Base-by-base conservation (phyloP, 352 stramenopile species). In the Phytophthora pluvialis region DNA sequence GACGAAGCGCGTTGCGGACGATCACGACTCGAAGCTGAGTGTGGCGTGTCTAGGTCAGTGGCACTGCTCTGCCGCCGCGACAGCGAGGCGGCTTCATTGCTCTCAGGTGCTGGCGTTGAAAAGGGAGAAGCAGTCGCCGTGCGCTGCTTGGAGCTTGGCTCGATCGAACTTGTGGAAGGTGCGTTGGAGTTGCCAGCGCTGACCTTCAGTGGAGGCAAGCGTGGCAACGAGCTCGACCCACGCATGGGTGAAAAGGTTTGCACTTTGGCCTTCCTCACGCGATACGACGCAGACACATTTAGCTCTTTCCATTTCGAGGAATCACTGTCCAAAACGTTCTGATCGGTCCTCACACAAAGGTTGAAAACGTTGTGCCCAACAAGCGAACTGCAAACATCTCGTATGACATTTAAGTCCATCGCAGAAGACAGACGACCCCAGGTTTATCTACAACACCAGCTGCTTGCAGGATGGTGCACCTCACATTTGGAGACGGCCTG, bases 171-270 rank as follows among this genome's bases (percentile, higher is more conserved):
- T 13, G 42, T 11, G 18, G 3, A 4, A 5, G 11, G 2, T 16
- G 26, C 18, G 21, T 10, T 28, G 13, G 36, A 29, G 46, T 8
- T 59, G 28, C 15, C 38, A 28, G 12, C 26, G 33, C 15, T 45
- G 28, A 21, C 25, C 21, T 62, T 62, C 10, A 67, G 38, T 16
- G 42, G 56, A 35, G 64, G 56, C 10, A 72, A 45, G 16, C 16
- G 57, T 28, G 63, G 43, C 15, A 63, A 60, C 7, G 63, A 72
- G 16, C 18, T 56, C n/a, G 40, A 53, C 6, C 16, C 47, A 52
- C 29, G 33, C 56, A 71, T 68, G 46, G 21, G 3, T 21, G 21
- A 21, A 8, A 21, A 10, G 46, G 12, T 32, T 32, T 15, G 10
- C 13, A 44, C 18, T 26, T 44, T 3, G 25, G 21, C 21, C 21